Evolutionary conservation across 2,329 filamentous ascomycete species (phyloP), one percentile per base, ranked within the genome.

Genomic region (Arthrobotrys entomopaga): DNA sequence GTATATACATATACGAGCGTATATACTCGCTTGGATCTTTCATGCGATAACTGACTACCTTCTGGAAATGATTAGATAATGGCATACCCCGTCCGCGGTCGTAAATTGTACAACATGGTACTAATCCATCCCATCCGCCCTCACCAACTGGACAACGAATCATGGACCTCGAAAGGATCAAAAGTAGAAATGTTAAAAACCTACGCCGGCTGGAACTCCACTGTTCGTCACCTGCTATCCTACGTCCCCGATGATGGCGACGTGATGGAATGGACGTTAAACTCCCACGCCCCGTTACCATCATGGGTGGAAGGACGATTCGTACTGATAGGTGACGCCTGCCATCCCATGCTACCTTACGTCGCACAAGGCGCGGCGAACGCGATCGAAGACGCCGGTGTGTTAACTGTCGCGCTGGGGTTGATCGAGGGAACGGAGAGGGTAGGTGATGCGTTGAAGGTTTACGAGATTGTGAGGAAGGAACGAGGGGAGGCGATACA

Each of bases 261-360:
- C 79, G 86, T 89, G 24, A 87, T 86, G 79, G 88, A 90, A 80
- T 90, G 88, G 88, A 85, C 86, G 72, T 82, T 90, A 61, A 85
- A 87, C 72, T 84, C 86, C 67, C 86, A 89, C 78, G 83, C 83
- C 72, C 83, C 84, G 3, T 82, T 90, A 26, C 82, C 85, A 0
- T 85, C 83, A 1, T 90, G 87, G 88, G 82, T 85, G 6, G 83
- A 86, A 0, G 87, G 87, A 38, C 82, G 82, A 52, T 85, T 86
- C 1, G 85, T 84, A 2, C 83, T 90, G 13, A 80, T 89, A 8
- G 89, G 88, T 52, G 88, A 91, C 78, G 85, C 88, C 1, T 89
- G 87, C 79, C 88, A 91, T 78, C 87, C 88, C 1, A 90, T 88
- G 19, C 85, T 90, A 54, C 89, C 88, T 0, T 88, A 90, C 78